These are phyloP conservation scores for Lentinula aciculospora DNA, from an alignment of 768 basidiomycete genomes.

Conservation along the genomic window DNA sequence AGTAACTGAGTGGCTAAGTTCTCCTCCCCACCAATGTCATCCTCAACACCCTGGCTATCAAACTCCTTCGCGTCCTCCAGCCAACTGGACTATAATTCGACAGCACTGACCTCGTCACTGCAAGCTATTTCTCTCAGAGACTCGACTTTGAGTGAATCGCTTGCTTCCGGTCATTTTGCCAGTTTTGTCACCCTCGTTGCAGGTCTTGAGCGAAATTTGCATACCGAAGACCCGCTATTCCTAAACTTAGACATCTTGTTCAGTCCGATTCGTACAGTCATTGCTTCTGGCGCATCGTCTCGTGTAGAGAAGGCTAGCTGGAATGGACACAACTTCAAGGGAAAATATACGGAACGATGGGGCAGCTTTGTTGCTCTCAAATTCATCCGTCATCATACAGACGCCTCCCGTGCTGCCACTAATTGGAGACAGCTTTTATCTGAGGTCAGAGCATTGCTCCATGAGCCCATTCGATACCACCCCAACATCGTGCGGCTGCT, in stretches of 20 bases:
- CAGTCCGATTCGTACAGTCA: background rate
- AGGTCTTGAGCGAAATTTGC: slow-evolving; percentile 2
- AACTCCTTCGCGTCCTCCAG: background rate
- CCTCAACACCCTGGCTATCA: background rate
- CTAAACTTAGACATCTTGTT: background rate
- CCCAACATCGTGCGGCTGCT: slow-evolving; percentile 11
- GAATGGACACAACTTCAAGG: background rate
- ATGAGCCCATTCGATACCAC: slow-evolving; percentile 11
- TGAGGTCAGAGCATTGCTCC: slow-evolving; percentile 7
- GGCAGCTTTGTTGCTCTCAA: slow-evolving; percentile 5
- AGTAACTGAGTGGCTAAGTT: too few species aligned
- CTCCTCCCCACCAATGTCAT: too few species aligned
- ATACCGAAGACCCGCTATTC: background rate
- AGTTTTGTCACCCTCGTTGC: slow-evolving; percentile 8
- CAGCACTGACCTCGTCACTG: background rate
- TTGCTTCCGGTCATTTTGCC: background rate
- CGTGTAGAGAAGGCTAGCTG: background rate
- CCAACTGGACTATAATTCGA: background rate
- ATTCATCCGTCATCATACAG: background rate
- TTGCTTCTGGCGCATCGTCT: background rate
- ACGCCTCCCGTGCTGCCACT: background rate
- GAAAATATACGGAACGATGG: slow-evolving; percentile 5
- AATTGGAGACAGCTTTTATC: slow-evolving; percentile 11
- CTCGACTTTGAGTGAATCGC: background rate
- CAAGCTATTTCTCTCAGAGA: background rate